Evolutionary conservation across 2,329 filamentous ascomycete genomes (phyloP).

Genomic region (Achaetomium macrosporum): DNA sequence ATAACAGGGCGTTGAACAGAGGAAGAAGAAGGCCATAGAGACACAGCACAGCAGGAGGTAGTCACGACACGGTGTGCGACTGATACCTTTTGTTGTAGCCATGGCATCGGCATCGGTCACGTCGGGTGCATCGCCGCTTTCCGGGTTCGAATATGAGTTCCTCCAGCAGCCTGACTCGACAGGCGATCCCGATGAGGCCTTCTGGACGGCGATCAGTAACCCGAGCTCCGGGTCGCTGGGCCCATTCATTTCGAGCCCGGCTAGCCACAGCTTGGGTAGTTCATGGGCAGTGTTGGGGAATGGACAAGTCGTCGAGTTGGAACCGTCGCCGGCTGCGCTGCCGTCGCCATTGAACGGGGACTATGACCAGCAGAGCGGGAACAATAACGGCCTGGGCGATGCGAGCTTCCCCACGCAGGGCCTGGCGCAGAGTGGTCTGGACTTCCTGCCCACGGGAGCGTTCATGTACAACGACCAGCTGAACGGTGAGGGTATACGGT

Average conservation of each 20-base stretch:
- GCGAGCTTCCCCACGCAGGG: constrained; percentile 27
- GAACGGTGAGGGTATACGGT: constrained; percentile 26
- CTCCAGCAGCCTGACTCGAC: constrained; percentile 27
- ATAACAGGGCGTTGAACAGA: background rate
- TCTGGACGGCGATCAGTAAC: constrained; percentile 38
- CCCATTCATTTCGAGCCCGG: constrained; percentile 43
- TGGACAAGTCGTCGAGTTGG: constrained; percentile 29
- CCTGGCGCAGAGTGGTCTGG: constrained; percentile 19
- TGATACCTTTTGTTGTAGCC: background rate
- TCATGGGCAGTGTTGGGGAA: constrained; percentile 43
- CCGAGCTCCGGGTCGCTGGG: constrained; percentile 34
- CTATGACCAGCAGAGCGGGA: constrained; percentile 30
- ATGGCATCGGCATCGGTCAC: constrained; percentile 33
- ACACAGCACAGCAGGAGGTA: background rate
- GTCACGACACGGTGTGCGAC: background rate
- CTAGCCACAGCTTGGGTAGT: constrained; percentile 42
- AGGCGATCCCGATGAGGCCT: constrained; percentile 37
- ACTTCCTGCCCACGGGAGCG: constrained; percentile 30
- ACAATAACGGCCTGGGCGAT: constrained; percentile 19
- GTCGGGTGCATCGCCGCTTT: constrained; percentile 34
- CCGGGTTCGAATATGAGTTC: constrained; percentile 33
- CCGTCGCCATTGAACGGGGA: constrained; percentile 43
- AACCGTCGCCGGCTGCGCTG: constrained; percentile 32
- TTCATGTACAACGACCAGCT: constrained; percentile 18
- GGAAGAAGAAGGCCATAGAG: background rate